Evolutionary conservation across 1,284 basidiomycete species (phyloP).

Genomic region (Bondarzewia mesenterica): DNA sequence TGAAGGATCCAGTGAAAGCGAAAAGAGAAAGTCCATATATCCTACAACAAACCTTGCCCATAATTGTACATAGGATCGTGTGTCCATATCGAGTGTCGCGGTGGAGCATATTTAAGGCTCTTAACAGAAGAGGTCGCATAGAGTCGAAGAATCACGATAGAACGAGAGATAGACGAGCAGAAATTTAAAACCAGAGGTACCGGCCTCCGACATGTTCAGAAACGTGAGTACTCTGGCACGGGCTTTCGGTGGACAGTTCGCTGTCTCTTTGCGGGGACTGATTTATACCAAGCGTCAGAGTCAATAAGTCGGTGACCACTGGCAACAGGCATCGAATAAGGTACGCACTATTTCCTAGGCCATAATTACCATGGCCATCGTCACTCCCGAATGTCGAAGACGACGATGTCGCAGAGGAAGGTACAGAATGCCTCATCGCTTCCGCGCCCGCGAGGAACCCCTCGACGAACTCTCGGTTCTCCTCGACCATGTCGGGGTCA

Average conservation of each 20-base stretch:
- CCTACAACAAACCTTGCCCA: neutral
- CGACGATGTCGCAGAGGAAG: neutral
- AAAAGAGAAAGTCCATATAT: neutral
- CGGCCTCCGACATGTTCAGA: neutral
- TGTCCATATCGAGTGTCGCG: neutral
- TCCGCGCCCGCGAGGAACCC: constrained; percentile 45
- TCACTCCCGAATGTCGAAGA: neutral
- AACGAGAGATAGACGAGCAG: neutral
- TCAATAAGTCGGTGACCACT: neutral
- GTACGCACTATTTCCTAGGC: constrained; percentile 4
- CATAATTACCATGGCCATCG: neutral
- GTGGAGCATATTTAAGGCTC: no score
- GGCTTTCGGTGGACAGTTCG: constrained; percentile 14
- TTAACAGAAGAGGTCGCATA: no score
- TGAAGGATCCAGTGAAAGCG: no score
- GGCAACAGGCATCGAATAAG: neutral
- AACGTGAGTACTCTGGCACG: constrained; percentile 4
- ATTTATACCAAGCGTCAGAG: neutral
- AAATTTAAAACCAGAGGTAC: no score
- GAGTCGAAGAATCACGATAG: no score
- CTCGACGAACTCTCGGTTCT: constrained; percentile 61
- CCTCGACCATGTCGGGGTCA: constrained; percentile 41
- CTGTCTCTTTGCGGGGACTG: constrained; percentile 5
- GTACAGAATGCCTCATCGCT: constrained; percentile 12
- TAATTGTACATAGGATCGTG: neutral